Conservation (phyloP, 2,329 filamentous ascomycete genomes). For the Colletotrichum sp. region DNA sequence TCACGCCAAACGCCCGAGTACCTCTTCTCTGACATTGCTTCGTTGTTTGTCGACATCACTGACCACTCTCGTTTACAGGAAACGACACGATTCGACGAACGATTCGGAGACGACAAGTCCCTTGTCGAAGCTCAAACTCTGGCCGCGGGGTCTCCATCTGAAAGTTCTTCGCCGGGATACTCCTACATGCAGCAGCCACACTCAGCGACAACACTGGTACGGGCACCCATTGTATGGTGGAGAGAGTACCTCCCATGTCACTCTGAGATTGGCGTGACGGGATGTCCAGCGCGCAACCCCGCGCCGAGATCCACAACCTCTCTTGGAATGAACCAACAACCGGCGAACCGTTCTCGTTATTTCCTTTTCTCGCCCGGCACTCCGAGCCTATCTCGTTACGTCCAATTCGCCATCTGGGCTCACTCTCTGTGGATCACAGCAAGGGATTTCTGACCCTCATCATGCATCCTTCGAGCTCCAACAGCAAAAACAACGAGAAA, state of each 20-base stretch:
- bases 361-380: slow-evolving; percentile 11
- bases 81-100: neutral
- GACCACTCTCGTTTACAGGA: neutral
- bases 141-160: neutral
- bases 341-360: slow-evolving; percentile 12
- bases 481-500: neutral
- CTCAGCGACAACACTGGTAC: neutral
- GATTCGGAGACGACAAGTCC: neutral
- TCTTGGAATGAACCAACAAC: slow-evolving; percentile 18
- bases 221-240: neutral
- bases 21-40: neutral
- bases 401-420: slow-evolving; percentile 13
- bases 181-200: neutral
- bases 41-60: neutral
- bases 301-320: slow-evolving; percentile 20
- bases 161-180: neutral
- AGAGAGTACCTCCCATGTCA: neutral
- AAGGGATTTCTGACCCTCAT: slow-evolving; percentile 4
- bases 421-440: neutral
- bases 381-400: slow-evolving; percentile 17
- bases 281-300: slow-evolving; percentile 15
- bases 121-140: neutral
- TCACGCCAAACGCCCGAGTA: neutral
- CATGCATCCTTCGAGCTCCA: slow-evolving; percentile 10
- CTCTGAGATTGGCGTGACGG: neutral